Evolutionary conservation across 148 eudicot species (phyloP), one percentile per base, ranked within the genome.

Genomic region (Chenopodium berlandieri): DNA sequence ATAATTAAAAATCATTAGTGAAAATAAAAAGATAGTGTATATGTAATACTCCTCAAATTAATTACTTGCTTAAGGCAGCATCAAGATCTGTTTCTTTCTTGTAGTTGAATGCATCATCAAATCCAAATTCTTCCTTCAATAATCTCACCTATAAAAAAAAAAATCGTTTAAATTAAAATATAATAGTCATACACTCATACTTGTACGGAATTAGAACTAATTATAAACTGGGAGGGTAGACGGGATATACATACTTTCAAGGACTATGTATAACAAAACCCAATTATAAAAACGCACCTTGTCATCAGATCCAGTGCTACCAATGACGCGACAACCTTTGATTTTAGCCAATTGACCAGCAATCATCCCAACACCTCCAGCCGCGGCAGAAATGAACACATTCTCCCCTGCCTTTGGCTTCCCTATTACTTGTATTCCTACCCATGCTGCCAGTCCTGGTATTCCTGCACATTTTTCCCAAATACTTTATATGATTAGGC

Each of bases 391-490:
- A 71, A 87, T 79, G 72, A 82, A 87, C 14, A 87, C 89, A 82
- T 82, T 87, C 9, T 85, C 83, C 32, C 84, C 86, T 9, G 86
- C 84, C 63, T 81, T 86, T 2, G 88, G 78, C 50, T 78, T 78
- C 20, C 82, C 86, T 22, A 87, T 32, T 1, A 84, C 79, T 66
- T 71, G 81, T 71, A 87, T 84, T 10, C 87, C 89, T 30, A 87
- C 32, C 89, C 89, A 87, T 44, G 89, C 89, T 70, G 89, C 76
- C 67, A 87, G 82, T 32, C 89, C 89, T 20, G 89, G 85, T 34
- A 87, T n/a, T 58, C 89, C 89, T 87, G 58, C 27, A 40, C 4
- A 7, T 17, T 40, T 40, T 5, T 5, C 44, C 44, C 44, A 40
- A 27, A 27, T 40, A 40, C 0, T 40, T 7, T 40, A 40, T 40